Percentiles rank a stretch among this genome's conserved stretches.
Conservation (phyloP, 2,329 filamentous ascomycete species). For the Colletotrichum tanaceti region DNA sequence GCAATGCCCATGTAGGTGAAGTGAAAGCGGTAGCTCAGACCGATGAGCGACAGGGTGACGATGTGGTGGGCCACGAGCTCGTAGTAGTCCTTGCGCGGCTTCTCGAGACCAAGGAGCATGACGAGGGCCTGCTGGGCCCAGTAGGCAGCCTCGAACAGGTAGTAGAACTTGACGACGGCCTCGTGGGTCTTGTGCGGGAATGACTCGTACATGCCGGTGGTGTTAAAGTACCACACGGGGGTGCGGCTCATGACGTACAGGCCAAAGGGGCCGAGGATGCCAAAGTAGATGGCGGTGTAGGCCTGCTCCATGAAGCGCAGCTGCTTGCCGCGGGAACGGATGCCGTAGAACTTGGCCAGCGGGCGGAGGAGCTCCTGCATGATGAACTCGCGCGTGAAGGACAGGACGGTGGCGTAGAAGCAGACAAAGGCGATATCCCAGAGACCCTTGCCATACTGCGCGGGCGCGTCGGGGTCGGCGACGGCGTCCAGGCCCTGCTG, state of each 20-base stretch:
- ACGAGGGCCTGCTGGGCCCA: slow-evolving; percentile 81
- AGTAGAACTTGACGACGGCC: slow-evolving; percentile 77
- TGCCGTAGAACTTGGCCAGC: slow-evolving; percentile 67
- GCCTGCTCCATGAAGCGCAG: slow-evolving; percentile 80
- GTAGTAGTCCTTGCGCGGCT: slow-evolving; percentile 79
- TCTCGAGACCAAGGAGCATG: slow-evolving; percentile 75
- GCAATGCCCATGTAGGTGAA: slow-evolving; percentile 81
- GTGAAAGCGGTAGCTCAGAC: slow-evolving; percentile 78
- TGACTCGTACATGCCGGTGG: slow-evolving; percentile 75
- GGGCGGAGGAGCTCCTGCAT: slow-evolving; percentile 78
- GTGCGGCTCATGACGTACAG: slow-evolving; percentile 77
- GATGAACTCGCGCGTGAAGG: slow-evolving; percentile 79
- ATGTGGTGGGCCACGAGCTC: slow-evolving; percentile 80
- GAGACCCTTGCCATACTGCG: slow-evolving; percentile 76
- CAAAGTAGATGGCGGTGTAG: slow-evolving; percentile 80
- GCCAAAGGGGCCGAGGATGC: slow-evolving; percentile 73
- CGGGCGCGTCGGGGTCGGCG: slow-evolving; percentile 48
- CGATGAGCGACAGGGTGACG: slow-evolving; percentile 75
- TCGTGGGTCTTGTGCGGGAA: slow-evolving; percentile 77
- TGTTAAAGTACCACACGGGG: slow-evolving; percentile 81
- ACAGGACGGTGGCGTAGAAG: slow-evolving; percentile 78
- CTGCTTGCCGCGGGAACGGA: slow-evolving; percentile 72
- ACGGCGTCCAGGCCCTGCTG: slow-evolving; percentile 50
- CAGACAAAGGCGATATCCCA: slow-evolving; percentile 76
- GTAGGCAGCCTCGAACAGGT: slow-evolving; percentile 78